Base-by-base conservation (phyloP, 2,329 filamentous ascomycete species). In the Colletotrichum eremochloae region DNA sequence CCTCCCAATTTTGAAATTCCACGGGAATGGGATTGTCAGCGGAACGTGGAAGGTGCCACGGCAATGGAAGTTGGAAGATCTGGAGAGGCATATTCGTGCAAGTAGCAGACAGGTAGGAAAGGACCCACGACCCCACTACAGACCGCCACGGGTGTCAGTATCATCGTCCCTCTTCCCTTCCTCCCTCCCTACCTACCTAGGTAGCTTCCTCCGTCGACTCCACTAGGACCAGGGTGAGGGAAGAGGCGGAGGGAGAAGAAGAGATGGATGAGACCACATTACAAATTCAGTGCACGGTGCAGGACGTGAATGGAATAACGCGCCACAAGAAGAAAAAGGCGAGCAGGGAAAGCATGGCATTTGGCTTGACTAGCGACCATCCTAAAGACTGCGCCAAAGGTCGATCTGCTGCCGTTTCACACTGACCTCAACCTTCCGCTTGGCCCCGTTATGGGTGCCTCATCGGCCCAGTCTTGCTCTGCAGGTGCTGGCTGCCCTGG, bases 381-480 rank as follows among this genome's bases (percentile, higher is more conserved):
- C 68, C 52, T 53, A 68, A 58, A 63, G 50, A 53, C 14, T 15
- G 64, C 57, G 24, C 52, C 42, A 63, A 63, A 53, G 65, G 68
- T 63, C 68, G 68, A 72, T 72, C 70, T 55, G 31, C 66, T 69
- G 70, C 60, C 70, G 70, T 72, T 72, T 72, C 70, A 72, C 55
- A 64, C 66, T 72, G 69, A 69, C 53, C 60, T 64, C 66, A 64
- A 65, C 53, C 66, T 66, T 69, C 66, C 69, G 66, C 66, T 72
- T 72, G 55, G 60, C 69, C 69, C 65, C 66, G 66, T 69, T 64
- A 48, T 64, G 57, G 66, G 66, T 60, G 69, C 53, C 63, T 36
- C 48, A 55, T 72, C 60, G 55, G 55, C 67, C 70, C 53, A 61
- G 66, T 55, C 48, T 63, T 29, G 46, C n/a, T 63, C 33, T 63